Evolutionary conservation across 2,329 filamentous ascomycete species (phyloP), one percentile per base, ranked within the genome.

Genomic region (Cryphonectria parasitica): DNA sequence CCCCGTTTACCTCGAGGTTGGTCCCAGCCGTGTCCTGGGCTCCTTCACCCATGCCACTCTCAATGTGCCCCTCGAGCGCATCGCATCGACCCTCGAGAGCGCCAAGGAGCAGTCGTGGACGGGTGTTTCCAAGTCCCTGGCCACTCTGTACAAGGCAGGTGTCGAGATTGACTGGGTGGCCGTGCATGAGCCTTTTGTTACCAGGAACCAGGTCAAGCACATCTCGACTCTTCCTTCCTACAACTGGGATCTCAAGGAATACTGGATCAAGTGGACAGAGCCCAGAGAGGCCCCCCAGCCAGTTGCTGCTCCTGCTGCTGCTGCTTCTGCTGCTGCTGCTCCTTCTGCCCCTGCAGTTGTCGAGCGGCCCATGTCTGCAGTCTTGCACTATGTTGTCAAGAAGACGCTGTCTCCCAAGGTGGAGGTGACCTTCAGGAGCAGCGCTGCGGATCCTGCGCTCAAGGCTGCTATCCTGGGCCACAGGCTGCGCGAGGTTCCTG

Each of bases 1-100:
- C 78, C 89, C 89, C 11, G 83, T 88, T 28, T 92, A 87, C 86
- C 80, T 92, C 68, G 91, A 93, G 76, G 81, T 92, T 74, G 90
- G 91, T 17, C 89, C 90, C 41, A 81, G 80, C n/a, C 88, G 90
- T 76, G 84, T 89, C 68, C 78, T 91, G 39, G 85, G 87, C 75
- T 83, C 89, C 73, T 84, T 86, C 69, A 87, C 85, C 67, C 86
- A 83, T 43, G 85, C 85, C 52, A 85, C 90, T 72, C 82, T 86
- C n/a, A 83, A 85, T 62, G 84, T 84, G 49, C 78, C 82, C 54
- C 85, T 88, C n/a, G 81, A 85, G 56, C 78, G 90, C 49, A 82
- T 82, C 67, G 90, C 85, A 75, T 86, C 87, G 49, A 86, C 86
- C 49, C 85, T 86, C 13, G 84, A 88, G 73, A 88, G 88, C 49